phyloP scores from a whole-genome alignment of 768 basidiomycete species.

The Sistotremastrum niveocremeum region DNA sequence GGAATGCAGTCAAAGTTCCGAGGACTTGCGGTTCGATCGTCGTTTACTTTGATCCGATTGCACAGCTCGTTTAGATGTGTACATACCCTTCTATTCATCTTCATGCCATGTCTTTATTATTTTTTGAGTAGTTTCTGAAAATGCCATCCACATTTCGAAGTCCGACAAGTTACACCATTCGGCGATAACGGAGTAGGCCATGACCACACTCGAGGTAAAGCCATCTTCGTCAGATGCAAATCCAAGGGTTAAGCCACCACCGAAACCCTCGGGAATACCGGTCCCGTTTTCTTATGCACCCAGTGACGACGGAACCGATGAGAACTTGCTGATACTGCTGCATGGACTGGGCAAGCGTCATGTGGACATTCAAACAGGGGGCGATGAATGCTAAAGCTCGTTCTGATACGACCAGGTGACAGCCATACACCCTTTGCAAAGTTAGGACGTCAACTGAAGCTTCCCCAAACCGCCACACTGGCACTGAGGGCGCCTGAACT shows the following conservation, averaged over 20 bases:
- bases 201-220: too few relatives aligned
- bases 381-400: not conserved
- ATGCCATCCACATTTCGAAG: too few relatives aligned
- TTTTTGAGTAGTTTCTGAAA: too few relatives aligned
- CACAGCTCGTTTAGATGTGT: too few relatives aligned
- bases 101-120: too few relatives aligned
- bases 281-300: conserved; percentile 54
- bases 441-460: conserved; percentile 56
- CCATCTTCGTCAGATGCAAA: too few relatives aligned
- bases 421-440: conserved; percentile 64
- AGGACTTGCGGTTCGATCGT: too few relatives aligned
- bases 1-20: too few relatives aligned
- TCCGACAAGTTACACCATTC: too few relatives aligned
- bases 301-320: conserved; percentile 74
- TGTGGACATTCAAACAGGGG: not conserved
- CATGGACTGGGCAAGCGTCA: conserved; percentile 64
- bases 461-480: conserved; percentile 87
- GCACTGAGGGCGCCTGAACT: conserved; percentile 66
- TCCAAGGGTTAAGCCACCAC: conserved; percentile 31
- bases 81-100: too few relatives aligned
- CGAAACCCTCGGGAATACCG: conserved; percentile 30
- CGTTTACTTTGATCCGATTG: too few relatives aligned
- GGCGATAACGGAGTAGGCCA: too few relatives aligned
- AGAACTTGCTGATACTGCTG: conserved; percentile 71
- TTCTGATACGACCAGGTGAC: conserved; percentile 44